Base-by-base conservation (phyloP, 2,329 filamentous ascomycete genomes). In the Botrytis hyacinthi region DNA sequence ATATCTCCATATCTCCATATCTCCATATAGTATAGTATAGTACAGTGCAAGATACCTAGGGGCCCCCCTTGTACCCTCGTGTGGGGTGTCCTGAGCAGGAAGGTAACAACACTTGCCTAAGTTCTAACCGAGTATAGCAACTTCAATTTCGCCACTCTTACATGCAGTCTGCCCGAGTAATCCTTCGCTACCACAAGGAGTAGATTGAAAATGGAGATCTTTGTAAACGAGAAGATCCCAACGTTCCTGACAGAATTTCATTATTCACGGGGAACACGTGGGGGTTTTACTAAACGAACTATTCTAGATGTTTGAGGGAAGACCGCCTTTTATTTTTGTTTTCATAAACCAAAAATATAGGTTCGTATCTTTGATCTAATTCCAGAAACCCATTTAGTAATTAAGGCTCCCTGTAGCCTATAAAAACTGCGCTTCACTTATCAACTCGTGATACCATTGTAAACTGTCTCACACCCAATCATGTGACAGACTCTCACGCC, bases 111-210 rank as follows among this genome's bases (percentile, higher is more conserved):
- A 59, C 26, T 51, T 32, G 37, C 12, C 26, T 54, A n/a, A n/a
- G n/a, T n/a, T n/a, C n/a, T n/a, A 29, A 57, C 65, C 65, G 51
- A n/a, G 46, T 42, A 54, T 68, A 68, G 65, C 26, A 42, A 54
- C 65, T 32, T 54, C 46, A 68, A 67, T 51, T 67, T 57, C n/a
- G 61, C 61, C n/a, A 72, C 26, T 72, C 46, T 62, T 35, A 62
- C 35, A 72, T 54, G n/a, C 60, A 46, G 29, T 48, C 44, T 35
- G 37, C 51, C 51, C 51, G 51, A 54, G 26, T 54, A n/a, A 54
- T 54, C 51, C 51, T 29, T 54, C n/a, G 51, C 51, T 54, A n/a
- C 22, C 22, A 40, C 59, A 12, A 37, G 10, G 35, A 61, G 35
- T 61, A 61, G 26, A 61, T 61, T 40, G 59, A 26, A 40, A 37